These are phyloP conservation scores for Hansenula lynferdii DNA, from an alignment of 1,139 yeast genomes.

Conservation along the genomic window DNA sequence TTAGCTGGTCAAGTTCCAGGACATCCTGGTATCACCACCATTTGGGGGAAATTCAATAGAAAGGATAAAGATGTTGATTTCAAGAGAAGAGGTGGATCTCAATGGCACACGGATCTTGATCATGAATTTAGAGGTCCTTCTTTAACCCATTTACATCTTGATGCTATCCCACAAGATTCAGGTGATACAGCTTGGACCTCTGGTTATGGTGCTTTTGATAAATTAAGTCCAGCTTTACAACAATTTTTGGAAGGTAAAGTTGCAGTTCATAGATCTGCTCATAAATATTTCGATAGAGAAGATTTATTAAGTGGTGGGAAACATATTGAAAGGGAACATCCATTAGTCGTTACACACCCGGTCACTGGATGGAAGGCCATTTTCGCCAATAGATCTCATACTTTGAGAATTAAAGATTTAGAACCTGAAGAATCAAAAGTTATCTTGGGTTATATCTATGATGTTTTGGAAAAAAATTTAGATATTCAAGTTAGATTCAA, in stretches of 20 bases:
- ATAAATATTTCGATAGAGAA: conserved; percentile 32
- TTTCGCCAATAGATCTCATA: conserved; percentile 35
- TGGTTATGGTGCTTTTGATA: conserved; percentile 45
- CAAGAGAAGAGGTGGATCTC: neutral
- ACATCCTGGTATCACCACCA: conserved; percentile 40
- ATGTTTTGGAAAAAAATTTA: conserved; percentile 4
- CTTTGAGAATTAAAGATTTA: conserved; percentile 25
- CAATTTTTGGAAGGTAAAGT: conserved; percentile 42
- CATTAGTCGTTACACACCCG: conserved; percentile 46
- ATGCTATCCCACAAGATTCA: conserved; percentile 37
- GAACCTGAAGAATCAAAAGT: conserved; percentile 2
- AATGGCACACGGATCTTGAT: conserved; percentile 41
- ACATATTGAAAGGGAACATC: conserved; percentile 35
- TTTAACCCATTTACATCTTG: conserved; percentile 35
- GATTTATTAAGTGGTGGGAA: conserved; percentile 39
- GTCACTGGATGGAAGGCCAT: conserved; percentile 50
- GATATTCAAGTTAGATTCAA: conserved; percentile 3
- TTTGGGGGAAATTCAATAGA: conserved; percentile 41
- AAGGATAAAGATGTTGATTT: neutral
- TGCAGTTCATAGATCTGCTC: conserved; percentile 40
- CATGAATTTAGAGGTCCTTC: conserved; percentile 35
- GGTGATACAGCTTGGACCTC: conserved; percentile 47
- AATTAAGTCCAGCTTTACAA: conserved; percentile 42
- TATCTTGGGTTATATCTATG: neutral
- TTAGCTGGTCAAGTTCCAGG: conserved; percentile 32